Conservation (phyloP, 129 eudicot genomes). For the Artemisia tridentata region DNA sequence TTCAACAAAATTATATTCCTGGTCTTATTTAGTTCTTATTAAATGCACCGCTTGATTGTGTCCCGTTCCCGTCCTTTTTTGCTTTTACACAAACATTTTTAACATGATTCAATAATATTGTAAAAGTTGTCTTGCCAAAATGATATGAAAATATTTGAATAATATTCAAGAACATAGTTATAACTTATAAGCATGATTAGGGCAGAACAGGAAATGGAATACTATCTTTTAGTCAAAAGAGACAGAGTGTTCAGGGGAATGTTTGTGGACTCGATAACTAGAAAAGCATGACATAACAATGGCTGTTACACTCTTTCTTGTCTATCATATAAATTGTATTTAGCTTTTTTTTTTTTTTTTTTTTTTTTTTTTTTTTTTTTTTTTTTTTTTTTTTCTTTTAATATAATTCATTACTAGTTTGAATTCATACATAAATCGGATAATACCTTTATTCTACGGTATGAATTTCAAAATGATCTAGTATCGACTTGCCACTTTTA, state of each 20-base stretch:
- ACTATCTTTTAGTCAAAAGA: conserved; percentile 39
- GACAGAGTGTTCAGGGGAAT: conserved; percentile 42
- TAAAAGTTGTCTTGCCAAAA: too few species aligned
- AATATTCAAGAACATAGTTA: neutral
- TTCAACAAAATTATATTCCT: too few species aligned
- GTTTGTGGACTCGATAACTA: conserved; percentile 42
- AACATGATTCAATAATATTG: too few species aligned
- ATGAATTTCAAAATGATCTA: too few species aligned
- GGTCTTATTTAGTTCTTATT: too few species aligned
- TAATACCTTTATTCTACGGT: too few species aligned
- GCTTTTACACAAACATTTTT: too few species aligned
- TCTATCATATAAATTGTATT: conserved; percentile 14
- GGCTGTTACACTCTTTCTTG: conserved; percentile 28
- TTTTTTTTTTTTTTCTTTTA: neutral
- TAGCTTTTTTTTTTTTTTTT: neutral
- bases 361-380: neutral
- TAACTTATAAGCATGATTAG: conserved; percentile 22
- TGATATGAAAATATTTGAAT: neutral
- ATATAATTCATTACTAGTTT: neutral
- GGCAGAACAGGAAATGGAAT: conserved; percentile 22
- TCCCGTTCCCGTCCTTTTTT: too few species aligned
- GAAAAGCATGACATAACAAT: conserved; percentile 42
- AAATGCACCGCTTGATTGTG: too few species aligned
- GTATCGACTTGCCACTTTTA: too few species aligned
- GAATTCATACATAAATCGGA: too few species aligned